Percentiles rank a stretch among this genome's conserved stretches.
These are phyloP conservation scores for Emiliania huxleyi DNA, from an alignment of 78 protist species.

Conservation along the genomic window DNA sequence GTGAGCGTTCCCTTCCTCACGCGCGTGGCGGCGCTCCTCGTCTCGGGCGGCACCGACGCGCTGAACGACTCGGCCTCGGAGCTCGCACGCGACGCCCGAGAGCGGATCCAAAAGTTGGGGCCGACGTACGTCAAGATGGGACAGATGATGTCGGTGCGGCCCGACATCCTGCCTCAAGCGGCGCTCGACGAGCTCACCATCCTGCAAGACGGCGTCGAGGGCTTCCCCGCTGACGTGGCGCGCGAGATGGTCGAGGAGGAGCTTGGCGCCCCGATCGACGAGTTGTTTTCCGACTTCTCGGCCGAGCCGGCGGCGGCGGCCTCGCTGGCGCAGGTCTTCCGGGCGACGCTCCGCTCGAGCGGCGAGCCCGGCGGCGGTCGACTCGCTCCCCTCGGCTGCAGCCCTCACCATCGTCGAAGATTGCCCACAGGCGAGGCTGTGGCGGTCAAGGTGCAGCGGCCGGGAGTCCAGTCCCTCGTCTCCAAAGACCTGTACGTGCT, in stretches of 20 bases:
- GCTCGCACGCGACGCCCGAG: slow-evolving; percentile 32
- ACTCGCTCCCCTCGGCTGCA: no score
- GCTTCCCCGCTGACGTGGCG: slow-evolving; percentile 21
- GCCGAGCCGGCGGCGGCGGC: slow-evolving; percentile 48
- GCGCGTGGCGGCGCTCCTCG: neutral
- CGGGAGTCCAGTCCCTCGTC: slow-evolving; percentile 28
- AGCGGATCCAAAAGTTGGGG: slow-evolving; percentile 26
- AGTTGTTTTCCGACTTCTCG: slow-evolving; percentile 7
- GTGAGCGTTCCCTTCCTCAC: slow-evolving; percentile 41
- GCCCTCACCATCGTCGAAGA: no score
- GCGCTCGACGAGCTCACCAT: slow-evolving; percentile 39
- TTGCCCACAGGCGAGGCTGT: no score
- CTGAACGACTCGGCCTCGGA: neutral
- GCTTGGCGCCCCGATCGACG: slow-evolving; percentile 27
- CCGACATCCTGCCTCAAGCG: slow-evolving; percentile 50
- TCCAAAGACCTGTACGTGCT: slow-evolving; percentile 59
- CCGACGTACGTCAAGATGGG: slow-evolving; percentile 36
- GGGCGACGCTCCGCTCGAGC: neutral
- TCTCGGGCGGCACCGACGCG: slow-evolving; percentile 21
- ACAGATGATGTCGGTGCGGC: slow-evolving; percentile 53
- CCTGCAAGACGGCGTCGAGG: slow-evolving; percentile 52
- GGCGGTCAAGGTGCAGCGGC: slow-evolving; percentile 53
- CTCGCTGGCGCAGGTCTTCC: slow-evolving; percentile 31
- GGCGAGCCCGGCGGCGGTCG: no score
- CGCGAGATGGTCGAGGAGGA: slow-evolving; percentile 24